Evolutionary conservation across 345 rosid genomes (phyloP).

Genomic region (Theobroma cacao): DNA sequence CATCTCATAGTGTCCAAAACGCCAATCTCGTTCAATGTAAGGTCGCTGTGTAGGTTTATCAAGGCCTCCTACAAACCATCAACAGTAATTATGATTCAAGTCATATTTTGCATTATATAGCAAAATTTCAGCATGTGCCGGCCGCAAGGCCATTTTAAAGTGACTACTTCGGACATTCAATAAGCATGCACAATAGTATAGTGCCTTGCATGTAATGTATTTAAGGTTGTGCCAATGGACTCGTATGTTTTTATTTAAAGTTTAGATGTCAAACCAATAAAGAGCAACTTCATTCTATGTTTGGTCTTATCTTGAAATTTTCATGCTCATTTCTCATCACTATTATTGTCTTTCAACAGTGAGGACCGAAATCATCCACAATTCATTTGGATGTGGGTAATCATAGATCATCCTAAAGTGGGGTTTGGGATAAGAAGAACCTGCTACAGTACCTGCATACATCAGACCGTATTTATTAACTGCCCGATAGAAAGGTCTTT

Average conservation of each 20-base stretch:
- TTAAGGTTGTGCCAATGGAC: not conserved
- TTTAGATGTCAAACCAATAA: not conserved
- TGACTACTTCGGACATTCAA: not conserved
- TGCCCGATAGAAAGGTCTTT: conserved; percentile 77
- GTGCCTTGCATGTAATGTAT: not conserved
- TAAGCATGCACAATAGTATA: not conserved
- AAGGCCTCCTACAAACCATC: conserved; percentile 62
- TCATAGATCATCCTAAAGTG: not conserved
- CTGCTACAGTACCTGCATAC: conserved; percentile 76
- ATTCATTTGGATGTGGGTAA: not conserved
- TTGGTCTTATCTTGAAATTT: not conserved
- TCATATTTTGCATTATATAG: not conserved
- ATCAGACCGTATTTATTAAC: conserved; percentile 68
- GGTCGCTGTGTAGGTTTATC: conserved; percentile 66
- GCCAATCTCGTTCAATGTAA: conserved; percentile 71
- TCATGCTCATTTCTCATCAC: not conserved
- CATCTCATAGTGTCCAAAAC: conserved; percentile 93
- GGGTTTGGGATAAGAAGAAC: not conserved
- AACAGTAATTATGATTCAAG: not conserved
- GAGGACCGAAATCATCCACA: not conserved
- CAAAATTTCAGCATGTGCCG: not conserved
- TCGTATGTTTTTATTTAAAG: not conserved
- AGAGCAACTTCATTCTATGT: not conserved
- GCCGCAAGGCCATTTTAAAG: not conserved
- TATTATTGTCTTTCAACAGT: not conserved